These are phyloP conservation scores for Endogone sp. DNA, from an alignment of 192 early-diverging fungal genomes.

Conservation along the genomic window DNA sequence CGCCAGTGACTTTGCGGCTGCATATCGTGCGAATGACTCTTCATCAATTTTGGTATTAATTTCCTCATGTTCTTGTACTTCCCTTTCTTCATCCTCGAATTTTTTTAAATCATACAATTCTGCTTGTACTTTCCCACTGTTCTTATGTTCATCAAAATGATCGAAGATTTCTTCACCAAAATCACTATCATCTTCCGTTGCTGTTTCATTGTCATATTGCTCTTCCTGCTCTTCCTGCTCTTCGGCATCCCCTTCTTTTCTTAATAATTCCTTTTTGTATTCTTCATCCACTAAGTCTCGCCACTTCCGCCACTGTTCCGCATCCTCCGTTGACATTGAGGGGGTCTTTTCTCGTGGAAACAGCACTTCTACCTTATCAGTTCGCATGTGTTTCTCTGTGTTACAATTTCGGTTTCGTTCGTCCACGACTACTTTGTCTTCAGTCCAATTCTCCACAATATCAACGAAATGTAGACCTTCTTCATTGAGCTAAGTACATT, in stretches of 20 bases:
- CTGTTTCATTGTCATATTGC: no score
- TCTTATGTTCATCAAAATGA: slow-evolving; percentile 33
- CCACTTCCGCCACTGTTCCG: no score
- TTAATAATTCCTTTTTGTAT: slow-evolving; percentile 54
- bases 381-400: no score
- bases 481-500: slow-evolving; percentile 71
- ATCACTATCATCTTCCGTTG: slow-evolving; percentile 38
- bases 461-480: slow-evolving; percentile 75
- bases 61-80: background rate
- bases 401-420: no score
- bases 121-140: slow-evolving; percentile 28
- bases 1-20: no score
- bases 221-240: no score
- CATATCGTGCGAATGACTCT: no score
- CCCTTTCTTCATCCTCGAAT: slow-evolving; percentile 1
- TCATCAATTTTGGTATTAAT: no score
- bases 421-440: no score
- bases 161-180: slow-evolving; percentile 29
- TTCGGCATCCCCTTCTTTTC: slow-evolving; percentile 23
- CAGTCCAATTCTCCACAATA: slow-evolving; percentile 55
- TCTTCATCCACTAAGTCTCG: slow-evolving; percentile 66
- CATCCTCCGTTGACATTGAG: no score
- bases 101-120: slow-evolving; percentile 10
- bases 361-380: no score
- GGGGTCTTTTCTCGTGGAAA: no score